phyloP scores from a whole-genome alignment of 805 yeast species.

The Suhomyces sp. region DNA sequence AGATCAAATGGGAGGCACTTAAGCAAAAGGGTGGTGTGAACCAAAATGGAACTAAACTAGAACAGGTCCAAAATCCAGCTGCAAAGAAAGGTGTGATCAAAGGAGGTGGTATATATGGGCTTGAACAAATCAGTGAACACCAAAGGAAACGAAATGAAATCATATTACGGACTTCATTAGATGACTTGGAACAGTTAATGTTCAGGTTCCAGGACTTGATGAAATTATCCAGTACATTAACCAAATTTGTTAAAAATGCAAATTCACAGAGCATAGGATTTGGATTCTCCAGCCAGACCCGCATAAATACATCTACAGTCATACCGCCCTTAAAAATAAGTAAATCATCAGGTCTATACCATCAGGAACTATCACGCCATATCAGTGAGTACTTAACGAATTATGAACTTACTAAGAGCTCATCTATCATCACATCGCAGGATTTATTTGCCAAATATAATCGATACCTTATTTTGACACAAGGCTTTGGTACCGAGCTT shows the following conservation, averaged over 20 bases:
- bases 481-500: constrained; percentile 57
- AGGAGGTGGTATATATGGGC: constrained; percentile 65
- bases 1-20: constrained; percentile 48
- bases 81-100: constrained; percentile 2
- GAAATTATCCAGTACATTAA: constrained; percentile 50
- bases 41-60: constrained; percentile 32
- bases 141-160: constrained; percentile 57
- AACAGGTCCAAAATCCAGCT: constrained; percentile 5
- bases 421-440: constrained; percentile 41
- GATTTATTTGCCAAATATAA: constrained; percentile 45
- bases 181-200: constrained; percentile 75
- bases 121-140: constrained; percentile 57
- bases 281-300: not conserved
- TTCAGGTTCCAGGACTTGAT: constrained; percentile 75
- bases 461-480: constrained; percentile 32
- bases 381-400: constrained; percentile 64
- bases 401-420: constrained; percentile 26
- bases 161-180: constrained; percentile 65
- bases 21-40: constrained; percentile 35
- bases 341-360: constrained; percentile 38
- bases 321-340: constrained; percentile 38
- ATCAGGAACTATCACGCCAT: constrained; percentile 75
- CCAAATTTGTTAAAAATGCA: constrained; percentile 7
- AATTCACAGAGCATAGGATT: not conserved
- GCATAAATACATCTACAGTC: constrained; percentile 3